These are phyloP conservation scores for Plasmodium berghei DNA, from an alignment of 169 alveolate species.

Conservation along the genomic window DNA sequence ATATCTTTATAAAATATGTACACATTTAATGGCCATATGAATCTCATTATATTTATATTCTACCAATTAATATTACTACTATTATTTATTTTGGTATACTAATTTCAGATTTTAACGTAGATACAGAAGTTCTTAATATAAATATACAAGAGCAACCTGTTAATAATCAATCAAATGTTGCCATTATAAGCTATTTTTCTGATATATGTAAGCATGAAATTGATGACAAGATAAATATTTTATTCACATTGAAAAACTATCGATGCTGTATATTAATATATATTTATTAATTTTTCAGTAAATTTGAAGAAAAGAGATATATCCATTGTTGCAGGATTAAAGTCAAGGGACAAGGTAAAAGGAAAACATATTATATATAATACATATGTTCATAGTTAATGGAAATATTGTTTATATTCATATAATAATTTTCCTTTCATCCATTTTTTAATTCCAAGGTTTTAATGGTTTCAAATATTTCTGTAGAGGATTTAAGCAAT, in stretches of 20 bases:
- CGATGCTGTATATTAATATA: not conserved
- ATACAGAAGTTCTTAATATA: constrained; percentile 84
- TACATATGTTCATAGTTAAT: not conserved
- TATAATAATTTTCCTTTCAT: not conserved
- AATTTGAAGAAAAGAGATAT: constrained; percentile 87
- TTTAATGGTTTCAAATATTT: constrained; percentile 76
- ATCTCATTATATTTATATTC: too few relatives aligned
- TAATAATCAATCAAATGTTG: constrained; percentile 91
- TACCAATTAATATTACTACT: too few relatives aligned
- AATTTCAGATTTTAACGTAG: constrained; percentile 59
- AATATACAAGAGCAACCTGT: constrained; percentile 92
- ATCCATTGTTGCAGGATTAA: constrained; percentile 87
- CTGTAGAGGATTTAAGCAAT: constrained; percentile 67
- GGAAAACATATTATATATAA: not conserved
- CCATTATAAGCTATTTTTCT: constrained; percentile 85
- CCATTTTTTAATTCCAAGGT: constrained; percentile 10
- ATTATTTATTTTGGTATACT: too few relatives aligned
- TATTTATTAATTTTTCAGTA: constrained; percentile 56
- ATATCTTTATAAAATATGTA: not conserved
- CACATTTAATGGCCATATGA: not conserved
- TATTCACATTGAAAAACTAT: not conserved
- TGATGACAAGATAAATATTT: not conserved
- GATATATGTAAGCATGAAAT: constrained; percentile 77
- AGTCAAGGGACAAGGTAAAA: constrained; percentile 88
- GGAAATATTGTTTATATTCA: not conserved